Evolutionary conservation across 2,329 filamentous ascomycete genomes (phyloP), one percentile per base, ranked within the genome.

Genomic region (Bipolaris gigantea): DNA sequence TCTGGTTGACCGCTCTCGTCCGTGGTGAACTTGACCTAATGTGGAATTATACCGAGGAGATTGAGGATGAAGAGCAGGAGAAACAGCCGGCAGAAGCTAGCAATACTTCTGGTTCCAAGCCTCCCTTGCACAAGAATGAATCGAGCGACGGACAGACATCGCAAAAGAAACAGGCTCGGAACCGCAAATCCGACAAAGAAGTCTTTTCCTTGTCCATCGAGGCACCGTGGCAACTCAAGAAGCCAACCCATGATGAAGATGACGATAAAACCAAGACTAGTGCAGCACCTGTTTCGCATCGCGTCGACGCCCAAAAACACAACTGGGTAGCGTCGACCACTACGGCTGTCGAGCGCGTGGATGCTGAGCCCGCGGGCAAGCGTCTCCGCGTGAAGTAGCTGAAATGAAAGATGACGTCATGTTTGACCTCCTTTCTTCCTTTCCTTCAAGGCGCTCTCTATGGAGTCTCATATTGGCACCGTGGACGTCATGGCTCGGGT

Each of bases 41-140:
- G 84, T 95, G 89, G 88, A 79, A 79, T 2, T 97, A 92, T 69
- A 92, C 86, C 0, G 93, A 97, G 71, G 77, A 76, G 0, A 74
- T 78, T 39, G 80, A 80, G 27, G 69, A 72, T 13, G 67, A 70
- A 19, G 64, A 70, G 47, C 63, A 34, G 41, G 47, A 23, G n/a
- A 38, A 40, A 27, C 53, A 59, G 46, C 46, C 52, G 23, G 7
- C 36, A 21, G 50, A 43, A 11, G 57, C 51, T 13, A 62, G n/a
- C 40, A 62, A 46, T 43, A 46, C 9, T 59, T 68, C 50, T 43
- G 60, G 44, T 38, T 33, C 11, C 7, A 21, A 47, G 1, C 16
- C 27, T 5, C 30, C 16, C 9, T 30, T 16, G 23, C 34, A 39
- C 4, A 63, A 65, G 13, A 50, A 34, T n/a, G 59, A 57, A 16